Evolutionary conservation across 257 asterid genomes (phyloP), one percentile per base, ranked within the genome.

Genomic region (Solanum paucissectum): DNA sequence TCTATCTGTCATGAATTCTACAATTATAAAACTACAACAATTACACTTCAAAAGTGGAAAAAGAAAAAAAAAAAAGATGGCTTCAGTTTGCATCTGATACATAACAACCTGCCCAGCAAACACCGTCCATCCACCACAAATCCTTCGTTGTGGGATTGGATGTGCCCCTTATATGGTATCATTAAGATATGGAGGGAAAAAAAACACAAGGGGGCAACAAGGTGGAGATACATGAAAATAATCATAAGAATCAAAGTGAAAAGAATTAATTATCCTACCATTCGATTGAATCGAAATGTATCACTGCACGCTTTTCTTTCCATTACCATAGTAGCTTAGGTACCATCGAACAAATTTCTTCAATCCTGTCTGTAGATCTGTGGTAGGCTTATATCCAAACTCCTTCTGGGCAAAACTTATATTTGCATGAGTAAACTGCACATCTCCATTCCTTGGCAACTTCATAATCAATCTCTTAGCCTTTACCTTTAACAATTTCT

Each of bases 11-110:
- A 91, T 89, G 92, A 93, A 90, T 88, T 90, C 95, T 91, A 94
- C 94, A 93, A 94, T 73, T 87, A 91, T 90, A 91, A 90, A 90
- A 90, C 94, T 95, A 93, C 93, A 89, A 92, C 85, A 93, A 88
- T 87, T 93, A 91, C 94, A 88, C 55, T 90, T 90, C 91, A 90
- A 10, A 88, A 89, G 86, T 81, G 89, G 86, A 86, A 86, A 86
- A 72, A 21, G 27, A 89, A 83, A 85, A 87, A 86, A 12, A 29
- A 86, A 71, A 44, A 71, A 89, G 88, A 77, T 89, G 89, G 91
- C 58, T 60, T 82, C 82, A 27, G 73, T 12, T 74, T 88, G 87
- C 25, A 8, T 81, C 86, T 84, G 90, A 90, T 88, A 89, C 91
- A 91, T 84, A 92, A 72, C 88, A 88, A 83, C 81, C 66, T 81